Percentiles rank a stretch among this genome's conserved stretches.
Evolutionary conservation across 1,284 basidiomycete species (phyloP).

Genomic region (Leccinum cinnamomeum): DNA sequence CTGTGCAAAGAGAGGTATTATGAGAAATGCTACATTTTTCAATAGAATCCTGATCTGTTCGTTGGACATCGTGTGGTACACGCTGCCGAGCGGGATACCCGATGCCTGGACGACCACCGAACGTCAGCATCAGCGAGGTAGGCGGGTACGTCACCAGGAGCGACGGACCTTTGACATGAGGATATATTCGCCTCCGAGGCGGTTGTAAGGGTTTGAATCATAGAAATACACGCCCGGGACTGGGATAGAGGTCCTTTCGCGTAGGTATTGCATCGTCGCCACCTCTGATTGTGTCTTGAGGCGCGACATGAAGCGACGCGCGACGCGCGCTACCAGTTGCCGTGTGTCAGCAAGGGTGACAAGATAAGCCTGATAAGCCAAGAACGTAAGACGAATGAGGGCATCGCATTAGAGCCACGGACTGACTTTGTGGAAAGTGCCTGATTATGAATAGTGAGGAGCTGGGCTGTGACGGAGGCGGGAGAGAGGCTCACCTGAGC

Average conservation of each 20-base stretch:
- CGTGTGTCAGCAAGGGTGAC: slow-evolving; percentile 61
- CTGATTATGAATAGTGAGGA: slow-evolving; percentile 36
- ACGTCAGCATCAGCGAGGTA: slow-evolving; percentile 22
- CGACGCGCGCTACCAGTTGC: slow-evolving; percentile 72
- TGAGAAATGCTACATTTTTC: slow-evolving; percentile 60
- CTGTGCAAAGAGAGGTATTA: slow-evolving; percentile 72
- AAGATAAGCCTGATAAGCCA: slow-evolving; percentile 60
- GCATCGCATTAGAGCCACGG: not conserved
- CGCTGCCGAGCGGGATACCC: slow-evolving; percentile 63
- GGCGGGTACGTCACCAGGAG: not conserved
- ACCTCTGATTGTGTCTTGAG: slow-evolving; percentile 82
- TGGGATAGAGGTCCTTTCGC: slow-evolving; percentile 63
- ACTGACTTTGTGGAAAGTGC: slow-evolving; percentile 73
- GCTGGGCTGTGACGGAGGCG: slow-evolving; percentile 4
- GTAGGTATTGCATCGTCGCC: slow-evolving; percentile 75
- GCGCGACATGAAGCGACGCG: slow-evolving; percentile 77
- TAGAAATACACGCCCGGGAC: slow-evolving; percentile 73
- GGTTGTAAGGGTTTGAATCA: slow-evolving; percentile 79
- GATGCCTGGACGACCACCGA: slow-evolving; percentile 47
- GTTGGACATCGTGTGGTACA: slow-evolving; percentile 68
- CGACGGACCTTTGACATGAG: slow-evolving; percentile 74
- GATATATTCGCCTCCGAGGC: slow-evolving; percentile 79
- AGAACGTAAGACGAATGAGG: slow-evolving; percentile 9
- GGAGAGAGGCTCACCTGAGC: slow-evolving; percentile 55
- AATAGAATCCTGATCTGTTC: slow-evolving; percentile 60